Conservation (phyloP, 2,329 filamentous ascomycete genomes). For the Tympanopsis confertula region DNA sequence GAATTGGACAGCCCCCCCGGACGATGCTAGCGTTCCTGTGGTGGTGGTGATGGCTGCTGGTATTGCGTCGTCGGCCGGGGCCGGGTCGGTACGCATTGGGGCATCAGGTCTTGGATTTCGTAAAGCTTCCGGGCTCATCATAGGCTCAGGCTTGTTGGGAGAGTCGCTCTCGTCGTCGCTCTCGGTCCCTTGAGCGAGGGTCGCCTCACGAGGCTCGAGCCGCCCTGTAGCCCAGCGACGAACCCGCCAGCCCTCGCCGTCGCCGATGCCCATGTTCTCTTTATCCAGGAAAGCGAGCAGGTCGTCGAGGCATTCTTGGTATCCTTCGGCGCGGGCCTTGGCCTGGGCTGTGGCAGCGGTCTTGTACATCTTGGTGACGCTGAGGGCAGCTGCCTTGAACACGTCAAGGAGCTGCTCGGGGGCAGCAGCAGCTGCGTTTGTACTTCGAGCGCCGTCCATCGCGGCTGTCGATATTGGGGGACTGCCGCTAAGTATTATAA, state of each 20-base stretch:
- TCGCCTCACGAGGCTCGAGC: constrained; percentile 47
- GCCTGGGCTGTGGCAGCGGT: constrained; percentile 70
- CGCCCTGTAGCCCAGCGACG: constrained; percentile 58
- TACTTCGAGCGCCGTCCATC: constrained; percentile 15
- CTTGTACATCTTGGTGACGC: constrained; percentile 93
- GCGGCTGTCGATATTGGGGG: constrained; percentile 11
- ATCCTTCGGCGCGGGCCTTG: constrained; percentile 68
- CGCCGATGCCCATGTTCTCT: constrained; percentile 64
- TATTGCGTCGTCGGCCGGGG: constrained; percentile 12
- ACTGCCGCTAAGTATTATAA: too few relatives aligned
- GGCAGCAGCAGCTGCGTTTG: constrained; percentile 22
- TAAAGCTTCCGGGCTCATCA: constrained; percentile 12
- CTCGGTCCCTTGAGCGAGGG: constrained; percentile 37
- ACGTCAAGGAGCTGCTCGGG: constrained; percentile 67
- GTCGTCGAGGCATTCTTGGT: constrained; percentile 89
- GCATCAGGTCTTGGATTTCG: constrained; percentile 16
- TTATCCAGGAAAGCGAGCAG: constrained; percentile 75
- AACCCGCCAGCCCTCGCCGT: constrained; percentile 62
- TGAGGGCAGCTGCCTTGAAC: constrained; percentile 85
- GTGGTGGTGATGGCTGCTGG: constrained; percentile 8
- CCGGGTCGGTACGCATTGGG: constrained; percentile 23
- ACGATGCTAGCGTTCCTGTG: constrained; percentile 3
- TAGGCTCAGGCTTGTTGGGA: constrained; percentile 33
- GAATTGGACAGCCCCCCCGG: constrained; percentile 15
- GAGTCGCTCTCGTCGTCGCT: constrained; percentile 63